Conservation (phyloP, 768 basidiomycete genomes). For the Hericium erinaceus region DNA sequence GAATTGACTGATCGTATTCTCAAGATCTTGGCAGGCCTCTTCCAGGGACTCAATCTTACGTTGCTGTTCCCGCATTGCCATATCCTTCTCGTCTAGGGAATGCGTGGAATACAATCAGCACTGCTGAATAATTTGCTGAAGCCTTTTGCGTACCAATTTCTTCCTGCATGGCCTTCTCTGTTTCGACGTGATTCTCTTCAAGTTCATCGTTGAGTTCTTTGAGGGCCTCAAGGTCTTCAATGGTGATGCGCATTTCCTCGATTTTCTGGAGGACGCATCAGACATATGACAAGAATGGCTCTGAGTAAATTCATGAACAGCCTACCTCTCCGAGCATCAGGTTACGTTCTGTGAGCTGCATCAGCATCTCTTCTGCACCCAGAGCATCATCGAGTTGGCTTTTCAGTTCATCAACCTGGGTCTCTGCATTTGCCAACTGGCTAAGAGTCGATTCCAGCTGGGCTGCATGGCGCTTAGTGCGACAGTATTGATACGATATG, state of each 20-base stretch:
- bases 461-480: constrained; percentile 30
- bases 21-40: constrained; percentile 76
- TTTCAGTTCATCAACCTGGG: constrained; percentile 90
- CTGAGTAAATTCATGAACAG: not conserved
- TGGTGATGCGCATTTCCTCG: constrained; percentile 92
- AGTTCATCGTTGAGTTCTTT: constrained; percentile 96
- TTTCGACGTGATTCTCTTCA: constrained; percentile 92
- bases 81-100: constrained; percentile 57
- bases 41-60: constrained; percentile 62
- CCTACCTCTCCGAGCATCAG: constrained; percentile 80
- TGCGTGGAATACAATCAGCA: not conserved
- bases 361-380: constrained; percentile 93
- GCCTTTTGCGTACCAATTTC: constrained; percentile 58
- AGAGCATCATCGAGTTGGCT: constrained; percentile 90
- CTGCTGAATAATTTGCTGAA: not conserved
- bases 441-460: constrained; percentile 73
- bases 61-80: constrained; percentile 55
- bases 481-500: not conserved
- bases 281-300: not conserved
- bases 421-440: constrained; percentile 81
- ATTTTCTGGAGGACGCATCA: constrained; percentile 56
- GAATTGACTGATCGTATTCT: constrained; percentile 85
- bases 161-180: constrained; percentile 83
- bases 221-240: constrained; percentile 93
- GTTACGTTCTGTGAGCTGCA: constrained; percentile 91